A percentile compares a stretch with the other conserved stretches of the same genome.
Evolutionary conservation across 345 rosid species (phyloP).

Genomic region (Moricandia moricandioides): DNA sequence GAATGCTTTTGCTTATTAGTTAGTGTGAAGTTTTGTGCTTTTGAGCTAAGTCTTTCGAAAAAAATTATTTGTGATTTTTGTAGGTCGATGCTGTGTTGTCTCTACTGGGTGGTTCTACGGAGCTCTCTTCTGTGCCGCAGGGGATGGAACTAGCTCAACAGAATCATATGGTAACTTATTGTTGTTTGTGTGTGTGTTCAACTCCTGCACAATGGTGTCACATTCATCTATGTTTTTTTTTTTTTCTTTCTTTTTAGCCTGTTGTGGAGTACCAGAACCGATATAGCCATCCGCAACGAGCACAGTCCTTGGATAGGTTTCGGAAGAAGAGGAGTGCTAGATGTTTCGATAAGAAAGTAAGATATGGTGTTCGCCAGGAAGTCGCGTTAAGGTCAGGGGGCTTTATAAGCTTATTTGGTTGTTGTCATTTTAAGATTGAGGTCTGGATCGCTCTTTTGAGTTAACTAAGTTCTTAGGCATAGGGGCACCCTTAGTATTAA

Average conservation of each 20-base stretch:
- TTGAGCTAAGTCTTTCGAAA: background rate
- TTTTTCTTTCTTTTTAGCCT: slow-evolving; percentile 38
- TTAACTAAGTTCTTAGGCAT: slow-evolving; percentile 10
- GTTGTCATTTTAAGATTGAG: background rate
- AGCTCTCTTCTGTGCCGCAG: slow-evolving; percentile 57
- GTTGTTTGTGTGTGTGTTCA: background rate
- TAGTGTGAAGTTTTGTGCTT: background rate
- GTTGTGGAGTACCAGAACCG: slow-evolving; percentile 57
- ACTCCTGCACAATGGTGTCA: background rate
- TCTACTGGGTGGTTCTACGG: slow-evolving; percentile 65
- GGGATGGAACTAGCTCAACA: slow-evolving; percentile 56
- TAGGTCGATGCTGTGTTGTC: slow-evolving; percentile 84
- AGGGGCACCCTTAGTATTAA: background rate
- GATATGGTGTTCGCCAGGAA: slow-evolving; percentile 95
- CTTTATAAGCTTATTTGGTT: background rate
- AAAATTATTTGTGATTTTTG: background rate
- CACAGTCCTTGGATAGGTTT: slow-evolving; percentile 79
- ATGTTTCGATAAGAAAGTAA: slow-evolving; percentile 88
- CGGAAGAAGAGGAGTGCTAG: slow-evolving; percentile 93
- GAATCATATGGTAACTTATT: slow-evolving; percentile 27
- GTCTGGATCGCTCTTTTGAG: background rate
- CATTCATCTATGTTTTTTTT: slow-evolving; percentile 5
- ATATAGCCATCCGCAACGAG: slow-evolving; percentile 79
- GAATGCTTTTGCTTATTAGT: background rate
- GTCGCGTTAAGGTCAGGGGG: slow-evolving; percentile 77